Base-by-base conservation (phyloP, 805 yeast genomes). In the Candida maesae region DNA sequence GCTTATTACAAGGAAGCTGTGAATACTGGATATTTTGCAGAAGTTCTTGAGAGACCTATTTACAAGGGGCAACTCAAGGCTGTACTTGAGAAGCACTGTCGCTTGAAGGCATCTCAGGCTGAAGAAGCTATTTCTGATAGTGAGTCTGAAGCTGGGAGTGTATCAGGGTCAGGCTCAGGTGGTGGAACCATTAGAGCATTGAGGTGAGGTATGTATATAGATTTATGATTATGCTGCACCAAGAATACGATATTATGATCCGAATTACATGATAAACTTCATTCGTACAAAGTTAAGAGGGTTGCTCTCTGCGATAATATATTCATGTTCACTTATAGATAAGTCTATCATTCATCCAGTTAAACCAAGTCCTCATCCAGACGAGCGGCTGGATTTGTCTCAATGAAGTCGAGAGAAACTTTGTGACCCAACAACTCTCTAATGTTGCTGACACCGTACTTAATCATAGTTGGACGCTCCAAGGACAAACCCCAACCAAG, bases 391-490 rank as follows among this genome's bases (percentile, higher is more conserved):
- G 99, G 96, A 63, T 93, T 95, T 44, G 79, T 80, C 70, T 93
- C 97, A 55, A 93, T 85, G 66, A 93, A 91, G 61, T 88, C 96
- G 53, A 93, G 74, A 49, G 88, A 79, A 35, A 93, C 98, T 73
- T 95, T 93, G 68, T 93, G 99, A 46, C 99, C 99, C 61, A 93
- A 74, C 58, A 93, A 71, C 66, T 93, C 99, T 74, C 99, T 83
- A 58, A 93, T 93, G 65, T 93, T 93, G 52, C 88, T 82, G 44
- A 93, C 96, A 45, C 84, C 95, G 62, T 93, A 93, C 69, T 91
- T 93, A 66, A 93, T 93, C 99, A 93, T 93, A 24, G 99, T 93
- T 50, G 99, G 99, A 71, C 99, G 83, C 69, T 93, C 99, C 63
- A 93, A 75, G 18, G 95, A 84, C 56, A 93, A 74, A 59, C 99